phyloP scores from a whole-genome alignment of 139 green algal genomes.

The Chlamydomonas applanata region DNA sequence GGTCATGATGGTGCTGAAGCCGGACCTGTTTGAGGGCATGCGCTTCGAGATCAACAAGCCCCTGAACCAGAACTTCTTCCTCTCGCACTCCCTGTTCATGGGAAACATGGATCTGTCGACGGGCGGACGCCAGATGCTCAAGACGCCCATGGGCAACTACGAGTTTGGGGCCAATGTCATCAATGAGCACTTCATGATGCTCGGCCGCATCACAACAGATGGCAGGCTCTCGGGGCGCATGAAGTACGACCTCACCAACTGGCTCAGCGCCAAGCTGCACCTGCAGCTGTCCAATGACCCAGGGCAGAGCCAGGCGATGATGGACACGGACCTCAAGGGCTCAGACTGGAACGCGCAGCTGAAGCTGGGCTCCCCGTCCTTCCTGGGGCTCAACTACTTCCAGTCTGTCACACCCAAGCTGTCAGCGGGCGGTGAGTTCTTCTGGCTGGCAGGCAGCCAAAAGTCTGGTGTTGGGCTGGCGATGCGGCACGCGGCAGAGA shows the following conservation, averaged over 20 bases:
- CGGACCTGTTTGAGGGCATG: constrained; percentile 95
- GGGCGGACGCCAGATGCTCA: constrained; percentile 63
- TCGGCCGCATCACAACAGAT: constrained; percentile 90
- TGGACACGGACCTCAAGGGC: constrained; percentile 64
- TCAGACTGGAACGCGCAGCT: constrained; percentile 94
- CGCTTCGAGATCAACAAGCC: constrained; percentile 97
- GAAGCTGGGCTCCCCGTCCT: constrained; percentile 92
- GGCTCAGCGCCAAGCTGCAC: constrained; percentile 78
- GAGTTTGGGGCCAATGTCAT: constrained; percentile 98
- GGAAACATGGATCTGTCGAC: constrained; percentile 88
- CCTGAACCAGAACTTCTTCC: constrained; percentile 96
- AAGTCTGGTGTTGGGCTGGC: constrained; percentile 80
- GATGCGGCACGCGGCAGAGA: constrained; percentile 70
- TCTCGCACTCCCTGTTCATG: constrained; percentile 89
- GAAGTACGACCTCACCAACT: constrained; percentile 81
- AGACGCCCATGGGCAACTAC: constrained; percentile 88
- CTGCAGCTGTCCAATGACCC: constrained; percentile 79
- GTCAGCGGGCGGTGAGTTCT: constrained; percentile 82
- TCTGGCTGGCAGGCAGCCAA: constrained; percentile 86
- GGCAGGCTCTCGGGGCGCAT: constrained; percentile 71
- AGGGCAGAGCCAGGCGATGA: constrained; percentile 58
- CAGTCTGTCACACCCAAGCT: constrained; percentile 90
- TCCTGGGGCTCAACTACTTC: constrained; percentile 93
- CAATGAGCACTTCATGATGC: constrained; percentile 60
- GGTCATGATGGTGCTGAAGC: constrained; percentile 91